Evolutionary conservation across 2,329 filamentous ascomycete genomes (phyloP).

Genomic region (Dothideomycetes sp.): DNA sequence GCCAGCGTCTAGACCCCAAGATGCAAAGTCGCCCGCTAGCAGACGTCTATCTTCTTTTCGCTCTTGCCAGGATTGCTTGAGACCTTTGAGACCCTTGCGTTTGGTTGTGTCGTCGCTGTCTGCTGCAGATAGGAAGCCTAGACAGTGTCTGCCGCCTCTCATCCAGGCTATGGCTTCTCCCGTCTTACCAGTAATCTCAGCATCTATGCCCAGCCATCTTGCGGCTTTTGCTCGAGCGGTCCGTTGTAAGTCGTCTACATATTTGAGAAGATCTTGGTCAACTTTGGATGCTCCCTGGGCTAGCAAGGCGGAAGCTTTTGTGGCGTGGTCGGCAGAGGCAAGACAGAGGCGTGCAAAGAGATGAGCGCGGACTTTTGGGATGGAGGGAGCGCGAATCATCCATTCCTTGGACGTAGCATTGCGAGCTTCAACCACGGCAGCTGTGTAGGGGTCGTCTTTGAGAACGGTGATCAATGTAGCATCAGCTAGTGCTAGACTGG

Average conservation of each 20-base stretch:
- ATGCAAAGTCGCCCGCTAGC: constrained; percentile 48
- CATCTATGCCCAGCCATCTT: constrained; percentile 81
- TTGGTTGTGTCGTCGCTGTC: constrained; percentile 27
- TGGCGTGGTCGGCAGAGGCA: constrained; percentile 77
- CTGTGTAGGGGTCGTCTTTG: constrained; percentile 90
- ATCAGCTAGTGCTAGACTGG: constrained; percentile 65
- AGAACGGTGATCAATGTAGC: constrained; percentile 81
- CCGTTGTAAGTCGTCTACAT: constrained; percentile 62
- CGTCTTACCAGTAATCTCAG: constrained; percentile 69
- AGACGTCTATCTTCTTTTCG: constrained; percentile 69
- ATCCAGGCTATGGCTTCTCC: constrained; percentile 84
- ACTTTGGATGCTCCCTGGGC: constrained; percentile 37
- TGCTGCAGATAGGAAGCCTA: constrained; percentile 48
- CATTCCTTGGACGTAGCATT: constrained; percentile 82
- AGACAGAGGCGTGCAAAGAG: constrained; percentile 81
- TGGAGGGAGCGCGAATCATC: constrained; percentile 88
- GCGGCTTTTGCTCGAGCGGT: constrained; percentile 77
- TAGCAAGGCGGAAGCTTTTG: constrained; percentile 51
- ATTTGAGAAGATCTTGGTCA: constrained; percentile 56
- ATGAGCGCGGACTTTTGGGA: constrained; percentile 79
- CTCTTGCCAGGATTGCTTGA: constrained; percentile 67
- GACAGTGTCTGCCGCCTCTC: constrained; percentile 60
- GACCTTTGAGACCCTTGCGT: constrained; percentile 47
- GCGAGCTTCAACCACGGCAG: constrained; percentile 66
- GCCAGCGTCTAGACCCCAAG: constrained; percentile 76